A percentile compares a stretch with the other conserved stretches of the same genome.
Evolutionary conservation across 108 stramenopile genomes (phyloP).

Genomic region (Cyclotella kingstonii): DNA sequence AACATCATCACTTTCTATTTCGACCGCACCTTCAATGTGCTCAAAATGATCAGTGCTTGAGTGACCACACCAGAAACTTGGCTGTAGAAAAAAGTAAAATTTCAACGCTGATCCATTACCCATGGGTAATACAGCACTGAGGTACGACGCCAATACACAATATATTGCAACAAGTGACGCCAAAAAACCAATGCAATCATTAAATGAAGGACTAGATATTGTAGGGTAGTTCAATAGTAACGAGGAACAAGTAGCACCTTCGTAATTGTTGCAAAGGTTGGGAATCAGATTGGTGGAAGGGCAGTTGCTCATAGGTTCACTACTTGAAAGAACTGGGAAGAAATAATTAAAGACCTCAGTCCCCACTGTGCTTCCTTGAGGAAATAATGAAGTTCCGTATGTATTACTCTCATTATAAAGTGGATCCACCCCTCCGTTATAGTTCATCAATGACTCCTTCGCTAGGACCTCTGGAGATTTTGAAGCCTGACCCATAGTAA

Average conservation of each 20-base stretch:
- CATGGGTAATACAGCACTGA: conserved; percentile 40
- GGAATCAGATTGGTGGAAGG: conserved; percentile 14
- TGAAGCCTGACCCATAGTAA: conserved; percentile 28
- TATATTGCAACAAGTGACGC: conserved; percentile 42
- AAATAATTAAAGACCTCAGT: neutral
- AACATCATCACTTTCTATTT: conserved; percentile 37
- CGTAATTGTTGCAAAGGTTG: conserved; percentile 12
- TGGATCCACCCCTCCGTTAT: conserved; percentile 14
- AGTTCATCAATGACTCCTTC: conserved; percentile 14
- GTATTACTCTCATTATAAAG: conserved; percentile 19
- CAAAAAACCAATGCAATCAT: conserved; percentile 43
- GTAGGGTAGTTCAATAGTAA: conserved; percentile 20
- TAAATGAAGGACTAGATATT: conserved; percentile 35
- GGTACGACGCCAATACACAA: conserved; percentile 45
- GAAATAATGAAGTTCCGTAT: conserved; percentile 32
- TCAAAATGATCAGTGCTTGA: neutral
- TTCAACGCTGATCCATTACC: conserved; percentile 49
- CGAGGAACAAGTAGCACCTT: conserved; percentile 2
- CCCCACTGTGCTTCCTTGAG: conserved; percentile 23
- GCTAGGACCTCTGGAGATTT: conserved; percentile 50
- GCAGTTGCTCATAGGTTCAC: conserved; percentile 12
- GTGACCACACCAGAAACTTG: conserved; percentile 39
- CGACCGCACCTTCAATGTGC: conserved; percentile 11
- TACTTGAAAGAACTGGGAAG: neutral
- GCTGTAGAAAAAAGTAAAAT: conserved; percentile 45